Base-by-base conservation (phyloP, 1,139 yeast genomes). In the Suhomyces coccinellae region DNA sequence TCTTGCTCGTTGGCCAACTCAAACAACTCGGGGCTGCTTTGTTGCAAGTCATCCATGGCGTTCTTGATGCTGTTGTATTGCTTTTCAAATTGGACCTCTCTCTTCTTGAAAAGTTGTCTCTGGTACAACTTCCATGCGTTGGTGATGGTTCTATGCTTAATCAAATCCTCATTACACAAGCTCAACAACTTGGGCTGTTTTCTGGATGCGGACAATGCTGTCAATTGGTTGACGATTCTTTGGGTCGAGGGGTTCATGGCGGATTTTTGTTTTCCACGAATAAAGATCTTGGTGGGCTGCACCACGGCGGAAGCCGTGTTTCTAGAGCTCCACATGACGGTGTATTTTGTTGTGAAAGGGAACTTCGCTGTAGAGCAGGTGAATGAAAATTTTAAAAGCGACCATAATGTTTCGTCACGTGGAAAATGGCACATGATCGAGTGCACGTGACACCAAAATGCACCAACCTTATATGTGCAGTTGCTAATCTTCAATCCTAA, bases 131-230 rank as follows among this genome's bases (percentile, higher is more conserved):
- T 69, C 97, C 97, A 93, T 7, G 97, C 97, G 48, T 82, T 83
- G 58, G 81, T 83, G 45, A 93, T 86, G 12, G 91, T 83, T 56
- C 82, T 81, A 63, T 93, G 98, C 60, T 95, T 87, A 52, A 91
- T 75, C 49, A 85, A 74, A 61, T 93, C 99, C 64, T 91, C 97
- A 31, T 80, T 73, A 50, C 88, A 79, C 36, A 90, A 73, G 57
- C 83, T 87, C 51, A 93, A 68, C 56, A 88, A 72, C 56, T 83
- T 81, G 38, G 99, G 98, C 63, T 86, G 93, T 67, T 89, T 90
- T 70, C 89, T 82, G 49, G 87, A 79, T 14, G 96, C 97, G 22
- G 95, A 83, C 57, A 89, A 68, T 22, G 91, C 96, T 36, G 95
- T 85, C 51, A 90, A 75, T 68, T 91, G 95, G 47, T 85, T 80